Conservation (phyloP, 148 eudicot species). For the Fagopyrum tataricum region DNA sequence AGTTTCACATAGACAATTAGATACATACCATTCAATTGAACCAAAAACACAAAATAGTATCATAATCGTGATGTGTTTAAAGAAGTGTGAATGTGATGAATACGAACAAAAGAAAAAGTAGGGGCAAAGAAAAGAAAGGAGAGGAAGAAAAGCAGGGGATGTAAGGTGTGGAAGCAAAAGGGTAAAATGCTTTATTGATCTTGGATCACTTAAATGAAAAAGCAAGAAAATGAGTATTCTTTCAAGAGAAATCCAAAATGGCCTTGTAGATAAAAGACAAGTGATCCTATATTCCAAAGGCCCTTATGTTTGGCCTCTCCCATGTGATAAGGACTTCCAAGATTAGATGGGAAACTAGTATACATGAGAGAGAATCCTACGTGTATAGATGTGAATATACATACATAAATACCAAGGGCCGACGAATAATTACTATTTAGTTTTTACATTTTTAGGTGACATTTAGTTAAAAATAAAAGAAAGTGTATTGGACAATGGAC, state of each 20-base stretch:
- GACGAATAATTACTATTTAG: background rate
- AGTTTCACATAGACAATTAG: background rate
- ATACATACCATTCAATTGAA: background rate
- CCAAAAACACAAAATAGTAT: background rate
- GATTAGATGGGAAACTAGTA: background rate
- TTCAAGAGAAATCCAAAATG: background rate
- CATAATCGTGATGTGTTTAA: conserved; percentile 1
- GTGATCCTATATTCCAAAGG: conserved; percentile 5
- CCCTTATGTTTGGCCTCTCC: background rate
- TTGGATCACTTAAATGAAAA: background rate
- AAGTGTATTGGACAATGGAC: too few relatives aligned
- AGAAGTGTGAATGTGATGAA: background rate
- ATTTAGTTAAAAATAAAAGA: too few relatives aligned
- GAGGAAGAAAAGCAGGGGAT: background rate
- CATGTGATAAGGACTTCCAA: background rate
- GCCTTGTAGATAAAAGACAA: conserved; percentile 1
- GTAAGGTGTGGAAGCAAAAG: conserved; percentile 8
- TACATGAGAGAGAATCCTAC: background rate
- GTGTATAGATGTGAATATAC: background rate
- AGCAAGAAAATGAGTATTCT: background rate
- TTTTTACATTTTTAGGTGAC: background rate
- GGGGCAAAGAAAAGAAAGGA: background rate
- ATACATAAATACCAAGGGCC: background rate
- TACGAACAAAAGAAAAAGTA: background rate
- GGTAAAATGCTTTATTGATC: background rate